Percentiles rank a stretch among this genome's conserved stretches.
phyloP scores from a whole-genome alignment of 1,284 basidiomycete genomes.

The Rhodotorula sp. region DNA sequence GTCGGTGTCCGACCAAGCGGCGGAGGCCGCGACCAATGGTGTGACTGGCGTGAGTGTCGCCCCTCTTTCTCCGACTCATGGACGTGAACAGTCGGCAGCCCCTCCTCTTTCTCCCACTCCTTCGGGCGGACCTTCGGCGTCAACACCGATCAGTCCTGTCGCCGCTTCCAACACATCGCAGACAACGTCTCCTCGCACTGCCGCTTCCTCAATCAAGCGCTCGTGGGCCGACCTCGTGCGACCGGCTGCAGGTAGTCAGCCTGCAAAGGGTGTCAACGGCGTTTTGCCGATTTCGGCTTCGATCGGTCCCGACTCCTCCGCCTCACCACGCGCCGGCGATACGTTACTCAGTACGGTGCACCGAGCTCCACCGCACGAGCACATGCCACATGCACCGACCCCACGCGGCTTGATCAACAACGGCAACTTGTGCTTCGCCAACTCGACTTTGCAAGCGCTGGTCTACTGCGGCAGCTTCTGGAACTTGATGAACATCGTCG shows the following conservation, averaged over 20 bases:
- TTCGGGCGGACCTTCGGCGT: neutral
- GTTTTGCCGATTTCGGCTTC: constrained; percentile 5
- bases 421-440: constrained; percentile 98
- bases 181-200: neutral
- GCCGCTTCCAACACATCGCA: neutral
- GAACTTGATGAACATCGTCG: constrained; percentile 71
- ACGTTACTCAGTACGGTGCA: constrained; percentile 10
- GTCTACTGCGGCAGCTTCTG: constrained; percentile 86
- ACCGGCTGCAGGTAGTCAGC: constrained; percentile 14
- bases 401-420: constrained; percentile 81
- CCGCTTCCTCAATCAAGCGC: constrained; percentile 1
- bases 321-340: neutral
- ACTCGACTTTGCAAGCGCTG: constrained; percentile 85
- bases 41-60: too few relatives aligned
- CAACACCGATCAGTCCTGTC: neutral
- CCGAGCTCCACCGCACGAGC: constrained; percentile 9
- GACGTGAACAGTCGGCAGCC: too few relatives aligned
- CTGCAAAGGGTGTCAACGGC: constrained; percentile 8
- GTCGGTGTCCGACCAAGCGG: too few relatives aligned
- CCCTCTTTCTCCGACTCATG: too few relatives aligned
- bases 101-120: neutral
- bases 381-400: constrained; percentile 20
- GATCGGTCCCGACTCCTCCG: neutral
- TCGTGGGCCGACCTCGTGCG: constrained; percentile 40
- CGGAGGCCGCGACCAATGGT: too few relatives aligned